Percentiles rank a stretch among this genome's conserved stretches.
Evolutionary conservation across 441 rosid genomes (phyloP).

Genomic region (Jatropha multifida): DNA sequence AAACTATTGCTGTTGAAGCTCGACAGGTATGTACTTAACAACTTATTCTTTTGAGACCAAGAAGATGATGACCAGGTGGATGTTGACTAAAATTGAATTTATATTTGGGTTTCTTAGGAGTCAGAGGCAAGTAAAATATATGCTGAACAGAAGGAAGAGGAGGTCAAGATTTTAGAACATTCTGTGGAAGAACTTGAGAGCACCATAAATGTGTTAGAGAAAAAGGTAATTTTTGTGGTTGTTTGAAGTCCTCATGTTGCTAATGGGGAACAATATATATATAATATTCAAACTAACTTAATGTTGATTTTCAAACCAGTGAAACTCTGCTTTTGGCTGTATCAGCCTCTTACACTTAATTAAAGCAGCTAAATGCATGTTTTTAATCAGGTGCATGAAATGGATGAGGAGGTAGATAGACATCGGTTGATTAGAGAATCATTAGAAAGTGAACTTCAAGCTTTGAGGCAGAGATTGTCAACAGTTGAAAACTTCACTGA

Average conservation of each 20-base stretch:
- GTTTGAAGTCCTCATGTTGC: not conserved
- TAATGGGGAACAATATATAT: not conserved
- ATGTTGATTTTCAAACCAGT: slow-evolving; percentile 6
- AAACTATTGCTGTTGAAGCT: slow-evolving; percentile 82
- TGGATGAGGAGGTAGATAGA: slow-evolving; percentile 85
- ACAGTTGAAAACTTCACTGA: slow-evolving; percentile 62
- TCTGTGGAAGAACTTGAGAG: slow-evolving; percentile 93
- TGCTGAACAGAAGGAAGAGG: slow-evolving; percentile 91
- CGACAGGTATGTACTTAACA: slow-evolving; percentile 55
- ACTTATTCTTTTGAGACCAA: slow-evolving; percentile 20
- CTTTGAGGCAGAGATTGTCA: slow-evolving; percentile 63
- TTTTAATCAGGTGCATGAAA: slow-evolving; percentile 66
- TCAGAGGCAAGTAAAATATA: slow-evolving; percentile 72
- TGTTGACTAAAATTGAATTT: slow-evolving; percentile 9
- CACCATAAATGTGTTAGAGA: slow-evolving; percentile 83
- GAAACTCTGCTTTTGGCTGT: slow-evolving; percentile 13
- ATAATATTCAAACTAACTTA: slow-evolving; percentile 11
- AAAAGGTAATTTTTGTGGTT: slow-evolving; percentile 53
- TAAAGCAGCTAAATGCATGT: slow-evolving; percentile 19
- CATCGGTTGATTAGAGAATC: slow-evolving; percentile 69
- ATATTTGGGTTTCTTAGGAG: slow-evolving; percentile 45
- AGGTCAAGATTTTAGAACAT: slow-evolving; percentile 81
- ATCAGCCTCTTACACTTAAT: not conserved
- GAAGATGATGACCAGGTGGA: not conserved
- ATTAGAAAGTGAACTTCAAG: slow-evolving; percentile 74